A percentile compares a stretch with the other conserved stretches of the same genome.
Conservation (phyloP, 2,329 filamentous ascomycete species). For the Cladobotryum protrusum region DNA sequence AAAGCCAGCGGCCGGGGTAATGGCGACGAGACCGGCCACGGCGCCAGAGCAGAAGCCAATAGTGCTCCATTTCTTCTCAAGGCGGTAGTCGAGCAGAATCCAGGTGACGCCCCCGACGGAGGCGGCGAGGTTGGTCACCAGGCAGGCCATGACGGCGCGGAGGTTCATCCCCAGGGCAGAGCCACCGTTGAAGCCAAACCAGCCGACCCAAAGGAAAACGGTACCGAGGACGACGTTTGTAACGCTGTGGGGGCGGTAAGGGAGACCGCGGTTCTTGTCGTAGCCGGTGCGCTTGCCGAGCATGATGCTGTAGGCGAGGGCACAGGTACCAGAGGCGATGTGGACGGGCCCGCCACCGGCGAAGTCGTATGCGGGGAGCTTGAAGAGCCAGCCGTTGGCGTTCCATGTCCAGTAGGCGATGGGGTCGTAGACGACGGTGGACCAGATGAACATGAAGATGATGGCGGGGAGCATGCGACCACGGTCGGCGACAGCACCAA, state of each 20-base stretch:
- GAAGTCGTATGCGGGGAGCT: constrained; percentile 65
- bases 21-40: constrained; percentile 81
- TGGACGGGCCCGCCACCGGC: constrained; percentile 71
- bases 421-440: constrained; percentile 65
- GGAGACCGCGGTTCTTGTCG: constrained; percentile 53
- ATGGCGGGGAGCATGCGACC: constrained; percentile 56
- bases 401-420: constrained; percentile 78
- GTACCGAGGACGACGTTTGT: constrained; percentile 69
- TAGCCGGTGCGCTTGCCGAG: constrained; percentile 63
- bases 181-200: constrained; percentile 95
- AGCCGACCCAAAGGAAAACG: constrained; percentile 81
- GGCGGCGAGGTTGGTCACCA: constrained; percentile 83
- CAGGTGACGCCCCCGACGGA: constrained; percentile 76
- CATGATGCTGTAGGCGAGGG: constrained; percentile 67
- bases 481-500: constrained; percentile 55
- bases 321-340: constrained; percentile 65
- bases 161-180: constrained; percentile 75
- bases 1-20: constrained; percentile 77
- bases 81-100: constrained; percentile 79
- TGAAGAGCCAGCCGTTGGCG: constrained; percentile 62
- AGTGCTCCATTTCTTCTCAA: constrained; percentile 92
- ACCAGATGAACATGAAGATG: constrained; percentile 65
- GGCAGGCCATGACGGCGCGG: constrained; percentile 81
- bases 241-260: constrained; percentile 67
- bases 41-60: constrained; percentile 89